Evolutionary conservation across 352 stramenopile species (phyloP).

Genomic region (Phytophthora colocasiae): DNA sequence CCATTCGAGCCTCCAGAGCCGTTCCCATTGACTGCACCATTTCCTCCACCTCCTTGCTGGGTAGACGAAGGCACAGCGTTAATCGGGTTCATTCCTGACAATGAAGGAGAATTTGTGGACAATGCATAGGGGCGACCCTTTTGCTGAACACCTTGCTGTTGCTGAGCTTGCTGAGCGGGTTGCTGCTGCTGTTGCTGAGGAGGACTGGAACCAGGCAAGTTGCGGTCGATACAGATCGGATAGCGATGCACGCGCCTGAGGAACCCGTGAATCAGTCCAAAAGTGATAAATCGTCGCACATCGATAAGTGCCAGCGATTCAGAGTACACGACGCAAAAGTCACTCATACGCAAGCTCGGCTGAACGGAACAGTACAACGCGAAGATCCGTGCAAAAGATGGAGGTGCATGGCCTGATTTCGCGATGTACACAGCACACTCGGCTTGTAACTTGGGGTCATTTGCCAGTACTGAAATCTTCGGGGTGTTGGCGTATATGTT

Average conservation of each 20-base stretch:
- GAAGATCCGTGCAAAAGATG: conserved; percentile 83
- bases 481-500: conserved; percentile 89
- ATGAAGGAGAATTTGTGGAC: conserved; percentile 44
- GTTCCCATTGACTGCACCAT: conserved; percentile 27
- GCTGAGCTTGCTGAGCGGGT: conserved; percentile 31
- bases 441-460: conserved; percentile 69
- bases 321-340: conserved; percentile 83
- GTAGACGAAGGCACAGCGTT: conserved; percentile 20
- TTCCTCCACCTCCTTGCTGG: conserved; percentile 20
- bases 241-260: conserved; percentile 87
- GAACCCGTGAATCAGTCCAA: conserved; percentile 89
- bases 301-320: conserved; percentile 79
- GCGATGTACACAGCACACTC: conserved; percentile 85
- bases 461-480: conserved; percentile 65
- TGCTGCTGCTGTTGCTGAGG: conserved; percentile 42
- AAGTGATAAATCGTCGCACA: conserved; percentile 86
- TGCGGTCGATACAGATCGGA: conserved; percentile 71
- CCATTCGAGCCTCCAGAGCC: conserved; percentile 25
- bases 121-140: conserved; percentile 34
- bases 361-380: conserved; percentile 89
- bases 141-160: conserved; percentile 43
- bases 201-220: conserved; percentile 29
- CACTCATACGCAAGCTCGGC: conserved; percentile 81
- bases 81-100: conserved; percentile 45
- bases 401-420: conserved; percentile 63